Base-by-base conservation (phyloP, 202 grass and related monocot species). In the Musa balbisiana region DNA sequence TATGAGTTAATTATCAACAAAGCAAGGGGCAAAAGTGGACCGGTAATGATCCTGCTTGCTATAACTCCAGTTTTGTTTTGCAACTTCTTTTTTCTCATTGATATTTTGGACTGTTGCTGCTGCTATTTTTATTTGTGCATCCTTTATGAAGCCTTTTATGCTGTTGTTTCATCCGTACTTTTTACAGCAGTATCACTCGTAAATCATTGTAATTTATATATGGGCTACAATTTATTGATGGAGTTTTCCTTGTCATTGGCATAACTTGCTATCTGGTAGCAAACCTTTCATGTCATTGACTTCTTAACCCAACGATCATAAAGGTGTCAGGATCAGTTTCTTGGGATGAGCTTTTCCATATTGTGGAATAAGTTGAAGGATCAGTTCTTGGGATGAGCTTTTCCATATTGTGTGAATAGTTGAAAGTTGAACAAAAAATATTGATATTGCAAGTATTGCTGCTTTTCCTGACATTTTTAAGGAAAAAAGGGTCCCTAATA, bases 1-100 rank as follows among this genome's bases (percentile, higher is more conserved):
- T 95, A 99, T 24, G 95, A 99, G 80, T 83, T 99, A 80, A 99
- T 99, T 60, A 88, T 99, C 77, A 99, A 99, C 72, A 99, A 99
- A 92, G 89, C 95, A 51, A 94, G 91, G 87, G 95, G 95, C 58
- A 99, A 99, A 87, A 99, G 89, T 92, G 95, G 95, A 87, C 91
- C 95, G 77, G 95, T 99, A 92, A 92, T 92, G 56, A 43, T 68
- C 81, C 16, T 69, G 83, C 16, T 27, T 53, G 2, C 73, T 22
- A 58, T 33, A 52, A 43, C 11, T 27, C 14, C 33, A 43, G 33
- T 0, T 76, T 5, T 3, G 55, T 6, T 71, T 52, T 64, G 11
- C 52, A 16, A 71, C 81, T 62, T 53, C 51, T 87, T 11, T 33
- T 52, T 53, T 24, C 72, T 56, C 24, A 9, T 8, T 53, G 25